Conservation (phyloP, 352 stramenopile genomes). For the Globisporangium paddicum region DNA sequence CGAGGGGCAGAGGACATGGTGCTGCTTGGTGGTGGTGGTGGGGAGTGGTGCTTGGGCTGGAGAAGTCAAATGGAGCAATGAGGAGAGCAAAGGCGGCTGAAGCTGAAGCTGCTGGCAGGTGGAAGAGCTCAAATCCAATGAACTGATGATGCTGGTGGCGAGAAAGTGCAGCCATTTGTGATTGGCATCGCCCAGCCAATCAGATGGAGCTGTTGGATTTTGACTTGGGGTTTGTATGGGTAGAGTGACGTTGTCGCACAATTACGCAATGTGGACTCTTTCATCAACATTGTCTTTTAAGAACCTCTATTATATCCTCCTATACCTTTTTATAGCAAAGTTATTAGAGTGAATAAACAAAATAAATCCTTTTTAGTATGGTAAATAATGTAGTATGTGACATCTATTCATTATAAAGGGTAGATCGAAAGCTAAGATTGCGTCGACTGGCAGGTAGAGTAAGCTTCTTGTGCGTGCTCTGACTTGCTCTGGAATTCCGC, state of each 20-base stretch:
- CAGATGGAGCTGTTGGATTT: neutral
- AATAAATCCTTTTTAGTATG: too few species aligned
- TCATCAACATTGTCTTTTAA: neutral
- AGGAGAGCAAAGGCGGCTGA: neutral
- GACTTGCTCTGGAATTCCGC: neutral
- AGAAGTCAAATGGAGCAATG: slow-evolving; percentile 9
- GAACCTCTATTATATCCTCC: too few species aligned
- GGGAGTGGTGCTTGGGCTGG: slow-evolving; percentile 1
- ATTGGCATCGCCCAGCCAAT: neutral
- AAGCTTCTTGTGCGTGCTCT: neutral
- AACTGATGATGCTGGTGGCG: neutral
- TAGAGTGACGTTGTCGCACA: neutral
- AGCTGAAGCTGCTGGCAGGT: neutral
- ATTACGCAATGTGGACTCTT: neutral
- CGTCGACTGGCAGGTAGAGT: neutral
- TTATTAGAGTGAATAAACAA: too few species aligned
- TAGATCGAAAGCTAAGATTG: neutral
- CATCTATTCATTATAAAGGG: neutral
- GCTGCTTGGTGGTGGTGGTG: neutral
- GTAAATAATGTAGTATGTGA: too few species aligned
- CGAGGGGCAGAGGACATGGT: slow-evolving; percentile 17
- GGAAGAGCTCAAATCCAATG: neutral
- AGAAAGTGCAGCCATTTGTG: slow-evolving; percentile 1
- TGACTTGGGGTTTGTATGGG: slow-evolving; percentile 1
- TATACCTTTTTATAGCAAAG: neutral